phyloP scores from a whole-genome alignment of 164 flowering plant species.

The Platanus orientalis region DNA sequence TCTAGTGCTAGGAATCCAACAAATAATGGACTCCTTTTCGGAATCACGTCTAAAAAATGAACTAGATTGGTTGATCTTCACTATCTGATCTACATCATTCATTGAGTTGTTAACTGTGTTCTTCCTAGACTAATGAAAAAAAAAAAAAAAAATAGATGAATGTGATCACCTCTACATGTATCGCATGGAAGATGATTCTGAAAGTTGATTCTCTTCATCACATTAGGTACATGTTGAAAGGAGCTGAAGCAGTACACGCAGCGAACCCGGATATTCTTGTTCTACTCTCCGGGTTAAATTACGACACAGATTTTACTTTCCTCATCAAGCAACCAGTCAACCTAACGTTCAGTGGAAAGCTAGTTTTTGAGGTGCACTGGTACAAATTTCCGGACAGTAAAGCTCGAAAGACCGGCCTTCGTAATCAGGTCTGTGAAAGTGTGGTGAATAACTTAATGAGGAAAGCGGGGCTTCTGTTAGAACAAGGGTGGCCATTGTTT shows the following conservation, averaged over 20 bases:
- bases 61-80: too few relatives aligned
- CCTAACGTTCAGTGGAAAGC: conserved; percentile 50
- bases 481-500: conserved; percentile 67
- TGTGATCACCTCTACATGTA: too few relatives aligned
- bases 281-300: conserved; percentile 71
- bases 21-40: too few relatives aligned
- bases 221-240: conserved; percentile 76
- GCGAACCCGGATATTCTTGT: conserved; percentile 73
- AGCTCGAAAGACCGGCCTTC: conserved; percentile 52
- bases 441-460: conserved; percentile 36
- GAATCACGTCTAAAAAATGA: too few relatives aligned
- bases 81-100: too few relatives aligned
- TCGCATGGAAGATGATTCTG: not conserved
- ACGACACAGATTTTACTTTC: conserved; percentile 61
- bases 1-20: too few relatives aligned
- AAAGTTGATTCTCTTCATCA: too few relatives aligned
- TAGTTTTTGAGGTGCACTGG: conserved; percentile 77
- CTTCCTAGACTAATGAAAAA: too few relatives aligned
- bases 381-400: conserved; percentile 60
- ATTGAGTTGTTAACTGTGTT: too few relatives aligned
- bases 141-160: conserved; percentile 3
- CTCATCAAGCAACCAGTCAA: conserved; percentile 34
- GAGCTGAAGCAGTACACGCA: conserved; percentile 85
- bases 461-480: conserved; percentile 46
- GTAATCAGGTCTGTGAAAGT: conserved; percentile 64